phyloP scores from a whole-genome alignment of 768 basidiomycete genomes.

The Macrolepiota fuliginosa region DNA sequence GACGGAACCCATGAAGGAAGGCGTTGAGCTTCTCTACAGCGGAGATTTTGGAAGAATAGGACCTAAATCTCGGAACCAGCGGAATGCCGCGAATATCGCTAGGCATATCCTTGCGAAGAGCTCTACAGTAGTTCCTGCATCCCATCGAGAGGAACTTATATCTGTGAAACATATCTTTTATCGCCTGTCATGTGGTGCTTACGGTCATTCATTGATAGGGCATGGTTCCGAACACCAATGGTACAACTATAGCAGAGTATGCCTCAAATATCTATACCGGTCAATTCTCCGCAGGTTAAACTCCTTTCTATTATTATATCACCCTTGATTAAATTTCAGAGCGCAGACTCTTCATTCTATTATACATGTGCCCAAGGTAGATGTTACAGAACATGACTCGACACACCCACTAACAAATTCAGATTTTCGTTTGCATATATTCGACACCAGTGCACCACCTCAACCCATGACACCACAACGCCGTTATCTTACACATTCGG shows the following conservation, averaged over 20 bases:
- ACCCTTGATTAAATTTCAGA: not conserved
- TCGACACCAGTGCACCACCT: conserved; percentile 63
- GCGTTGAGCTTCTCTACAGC: conserved; percentile 61
- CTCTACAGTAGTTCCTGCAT: conserved; percentile 26
- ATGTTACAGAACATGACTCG: conserved; percentile 2
- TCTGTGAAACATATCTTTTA: conserved; percentile 6
- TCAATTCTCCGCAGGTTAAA: conserved; percentile 72
- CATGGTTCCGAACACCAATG: conserved; percentile 75
- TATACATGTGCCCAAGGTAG: conserved; percentile 88
- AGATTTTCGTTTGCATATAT: conserved; percentile 91
- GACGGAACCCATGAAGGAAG: conserved; percentile 60
- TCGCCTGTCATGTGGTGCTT: not conserved
- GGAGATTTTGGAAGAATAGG: conserved; percentile 79
- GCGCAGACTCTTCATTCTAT: conserved; percentile 81
- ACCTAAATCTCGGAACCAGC: conserved; percentile 40
- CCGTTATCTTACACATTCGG: conserved; percentile 10
- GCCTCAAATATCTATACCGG: conserved; percentile 78
- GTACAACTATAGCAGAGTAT: conserved; percentile 76
- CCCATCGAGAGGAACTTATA: conserved; percentile 7
- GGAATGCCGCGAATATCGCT: conserved; percentile 41
- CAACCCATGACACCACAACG: conserved; percentile 20
- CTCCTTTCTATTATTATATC: not conserved
- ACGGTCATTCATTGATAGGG: conserved; percentile 38
- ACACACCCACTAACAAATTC: not conserved
- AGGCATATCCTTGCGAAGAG: conserved; percentile 44